phyloP scores from a whole-genome alignment of 129 eudicot genomes.

The Chrysanthemum seticuspe region DNA sequence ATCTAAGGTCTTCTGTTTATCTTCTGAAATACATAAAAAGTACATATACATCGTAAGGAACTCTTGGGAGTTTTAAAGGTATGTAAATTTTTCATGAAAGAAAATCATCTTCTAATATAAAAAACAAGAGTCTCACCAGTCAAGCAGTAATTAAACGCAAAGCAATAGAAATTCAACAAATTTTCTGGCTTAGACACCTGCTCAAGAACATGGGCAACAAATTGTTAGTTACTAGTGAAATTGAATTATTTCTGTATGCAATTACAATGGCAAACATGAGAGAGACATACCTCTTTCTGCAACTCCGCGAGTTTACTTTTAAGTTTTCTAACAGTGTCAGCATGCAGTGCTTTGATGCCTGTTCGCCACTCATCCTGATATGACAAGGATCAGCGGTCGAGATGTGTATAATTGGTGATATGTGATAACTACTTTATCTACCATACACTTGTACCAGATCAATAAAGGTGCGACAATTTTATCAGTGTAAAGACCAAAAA shows the following conservation, averaged over 20 bases:
- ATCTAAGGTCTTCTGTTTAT: slow-evolving; percentile 78
- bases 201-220: slow-evolving; percentile 20
- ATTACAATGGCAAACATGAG: not conserved
- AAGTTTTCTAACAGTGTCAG: slow-evolving; percentile 56
- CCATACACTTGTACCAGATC: slow-evolving; percentile 1
- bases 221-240: slow-evolving; percentile 3
- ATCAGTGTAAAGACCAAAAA: no score
- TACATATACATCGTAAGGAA: slow-evolving; percentile 1
- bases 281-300: slow-evolving; percentile 65
- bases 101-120: not conserved
- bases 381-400: slow-evolving; percentile 16
- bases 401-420: not conserved
- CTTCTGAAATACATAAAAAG: slow-evolving; percentile 51
- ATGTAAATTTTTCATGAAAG: not conserved
- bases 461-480: not conserved
- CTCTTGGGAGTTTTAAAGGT: not conserved
- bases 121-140: slow-evolving; percentile 53
- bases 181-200: slow-evolving; percentile 52
- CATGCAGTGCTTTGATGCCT: slow-evolving; percentile 61
- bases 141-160: slow-evolving; percentile 67
- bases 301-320: slow-evolving; percentile 56
- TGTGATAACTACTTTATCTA: not conserved
- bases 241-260: not conserved
- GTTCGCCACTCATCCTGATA: slow-evolving; percentile 84
- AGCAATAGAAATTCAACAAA: slow-evolving; percentile 62